These are phyloP conservation scores for Vitis hybrid DNA, from an alignment of 177 flowering plant species.

Conservation along the genomic window DNA sequence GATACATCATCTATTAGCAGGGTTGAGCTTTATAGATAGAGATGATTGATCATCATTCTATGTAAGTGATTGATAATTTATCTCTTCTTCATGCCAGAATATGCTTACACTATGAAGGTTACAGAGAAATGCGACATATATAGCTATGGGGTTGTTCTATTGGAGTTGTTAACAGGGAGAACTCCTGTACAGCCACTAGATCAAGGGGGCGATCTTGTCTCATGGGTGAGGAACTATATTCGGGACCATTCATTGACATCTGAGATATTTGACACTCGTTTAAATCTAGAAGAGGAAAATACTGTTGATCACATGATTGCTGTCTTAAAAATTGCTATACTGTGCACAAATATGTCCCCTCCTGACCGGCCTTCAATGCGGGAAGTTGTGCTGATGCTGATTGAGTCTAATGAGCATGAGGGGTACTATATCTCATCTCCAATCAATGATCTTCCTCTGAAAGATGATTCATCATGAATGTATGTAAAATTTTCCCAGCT, in stretches of 20 bases:
- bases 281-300: conserved; percentile 45
- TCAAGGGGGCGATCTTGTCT: conserved; percentile 87
- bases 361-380: conserved; percentile 87
- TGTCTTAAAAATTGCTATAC: conserved; percentile 72
- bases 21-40: too few relatives aligned
- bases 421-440: conserved; percentile 30
- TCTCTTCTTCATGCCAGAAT: conserved; percentile 47
- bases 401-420: conserved; percentile 56
- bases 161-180: conserved; percentile 81
- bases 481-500: conserved; percentile 8
- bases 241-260: conserved; percentile 54
- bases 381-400: conserved; percentile 80
- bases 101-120: conserved; percentile 94
- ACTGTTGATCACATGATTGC: conserved; percentile 67
- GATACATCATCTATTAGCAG: too few relatives aligned
- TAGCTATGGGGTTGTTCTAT: conserved; percentile 82
- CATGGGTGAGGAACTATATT: conserved; percentile 60
- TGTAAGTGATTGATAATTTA: neutral
- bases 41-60: too few relatives aligned
- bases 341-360: conserved; percentile 78
- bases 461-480: conserved; percentile 32
- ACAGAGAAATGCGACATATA: conserved; percentile 83
- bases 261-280: conserved; percentile 66
- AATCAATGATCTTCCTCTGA: conserved; percentile 27
- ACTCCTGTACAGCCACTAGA: conserved; percentile 88